These are phyloP conservation scores for Physcomitrium patens DNA, from an alignment of 225 moss, liverwort and hornwort genomes.

Conservation along the genomic window DNA sequence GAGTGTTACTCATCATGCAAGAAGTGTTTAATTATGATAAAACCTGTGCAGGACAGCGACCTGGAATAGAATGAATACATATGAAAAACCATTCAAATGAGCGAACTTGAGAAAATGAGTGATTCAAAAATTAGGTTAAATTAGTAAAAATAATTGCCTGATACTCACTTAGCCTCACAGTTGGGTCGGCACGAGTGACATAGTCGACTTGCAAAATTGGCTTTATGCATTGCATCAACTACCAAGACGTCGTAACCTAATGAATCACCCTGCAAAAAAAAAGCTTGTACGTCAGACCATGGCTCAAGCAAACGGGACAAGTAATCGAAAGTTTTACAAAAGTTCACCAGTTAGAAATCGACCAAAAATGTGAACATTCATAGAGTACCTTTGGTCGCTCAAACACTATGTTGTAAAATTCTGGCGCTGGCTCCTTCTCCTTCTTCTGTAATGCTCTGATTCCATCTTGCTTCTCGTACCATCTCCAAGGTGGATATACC, in stretches of 20 bases:
- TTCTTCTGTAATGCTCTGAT: constrained; percentile 94
- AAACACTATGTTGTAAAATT: constrained; percentile 97
- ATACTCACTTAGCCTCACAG: constrained; percentile 95
- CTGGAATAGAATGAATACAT: neutral
- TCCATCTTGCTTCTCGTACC: constrained; percentile 99
- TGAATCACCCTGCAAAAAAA: constrained; percentile 81
- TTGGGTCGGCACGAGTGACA: constrained; percentile 99
- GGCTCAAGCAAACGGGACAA: neutral
- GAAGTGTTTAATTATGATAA: neutral
- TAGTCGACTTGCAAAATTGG: constrained; percentile 98
- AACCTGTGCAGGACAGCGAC: constrained; percentile 21
- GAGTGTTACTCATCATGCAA: neutral
- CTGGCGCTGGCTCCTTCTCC: constrained; percentile 96
- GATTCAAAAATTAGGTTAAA: neutral
- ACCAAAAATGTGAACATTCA: constrained; percentile 16
- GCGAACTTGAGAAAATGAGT: neutral
- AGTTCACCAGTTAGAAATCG: neutral
- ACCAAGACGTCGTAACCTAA: constrained; percentile 96
- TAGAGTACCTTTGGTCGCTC: constrained; percentile 91
- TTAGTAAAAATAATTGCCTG: neutral
- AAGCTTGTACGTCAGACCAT: constrained; percentile 32
- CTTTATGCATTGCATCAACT: constrained; percentile 99
- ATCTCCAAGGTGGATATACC: constrained; percentile 99
- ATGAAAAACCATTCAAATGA: constrained; percentile 8
- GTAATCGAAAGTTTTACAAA: no score